Conservation (phyloP, 83 land plant species). For the Picea abies region DNA sequence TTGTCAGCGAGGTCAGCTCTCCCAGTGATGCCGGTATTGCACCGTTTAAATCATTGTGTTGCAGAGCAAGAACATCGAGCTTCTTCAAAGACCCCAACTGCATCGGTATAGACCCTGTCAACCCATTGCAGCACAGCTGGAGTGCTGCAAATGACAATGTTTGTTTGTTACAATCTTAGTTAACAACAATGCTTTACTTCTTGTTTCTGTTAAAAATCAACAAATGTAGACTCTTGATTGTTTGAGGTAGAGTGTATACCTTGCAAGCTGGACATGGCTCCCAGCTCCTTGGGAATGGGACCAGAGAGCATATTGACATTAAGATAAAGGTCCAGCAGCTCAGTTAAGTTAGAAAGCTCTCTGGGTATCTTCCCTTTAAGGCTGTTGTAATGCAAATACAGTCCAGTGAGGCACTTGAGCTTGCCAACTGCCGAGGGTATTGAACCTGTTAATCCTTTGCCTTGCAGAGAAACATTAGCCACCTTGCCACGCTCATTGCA, state of each 20-base stretch:
- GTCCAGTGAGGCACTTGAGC: slow-evolving; percentile 65
- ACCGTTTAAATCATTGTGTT: slow-evolving; percentile 64
- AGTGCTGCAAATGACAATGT: slow-evolving; percentile 47
- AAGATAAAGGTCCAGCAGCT: slow-evolving; percentile 68
- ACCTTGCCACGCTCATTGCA: slow-evolving; percentile 78
- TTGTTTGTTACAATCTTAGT: background rate
- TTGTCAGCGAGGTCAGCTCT: slow-evolving; percentile 36
- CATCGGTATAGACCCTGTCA: slow-evolving; percentile 74
- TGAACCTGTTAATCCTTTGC: slow-evolving; percentile 73
- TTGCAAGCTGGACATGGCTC: slow-evolving; percentile 65
- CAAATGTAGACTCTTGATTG: too few species aligned
- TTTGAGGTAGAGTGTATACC: slow-evolving; percentile 26
- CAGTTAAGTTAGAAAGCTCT: slow-evolving; percentile 51
- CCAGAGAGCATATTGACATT: slow-evolving; percentile 78
- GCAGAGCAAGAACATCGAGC: slow-evolving; percentile 73
- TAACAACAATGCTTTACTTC: background rate
- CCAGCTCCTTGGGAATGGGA: slow-evolving; percentile 66
- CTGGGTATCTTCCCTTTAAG: slow-evolving; percentile 64
- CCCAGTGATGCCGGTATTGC: slow-evolving; percentile 85
- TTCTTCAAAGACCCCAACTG: slow-evolving; percentile 63
- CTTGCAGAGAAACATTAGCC: slow-evolving; percentile 83
- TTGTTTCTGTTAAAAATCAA: background rate
- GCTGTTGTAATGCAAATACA: slow-evolving; percentile 82
- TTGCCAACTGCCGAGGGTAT: slow-evolving; percentile 61
- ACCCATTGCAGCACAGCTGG: slow-evolving; percentile 78